These are phyloP conservation scores for Elsinoe fawcettii DNA, from an alignment of 2,329 filamentous ascomycete species.

Conservation along the genomic window DNA sequence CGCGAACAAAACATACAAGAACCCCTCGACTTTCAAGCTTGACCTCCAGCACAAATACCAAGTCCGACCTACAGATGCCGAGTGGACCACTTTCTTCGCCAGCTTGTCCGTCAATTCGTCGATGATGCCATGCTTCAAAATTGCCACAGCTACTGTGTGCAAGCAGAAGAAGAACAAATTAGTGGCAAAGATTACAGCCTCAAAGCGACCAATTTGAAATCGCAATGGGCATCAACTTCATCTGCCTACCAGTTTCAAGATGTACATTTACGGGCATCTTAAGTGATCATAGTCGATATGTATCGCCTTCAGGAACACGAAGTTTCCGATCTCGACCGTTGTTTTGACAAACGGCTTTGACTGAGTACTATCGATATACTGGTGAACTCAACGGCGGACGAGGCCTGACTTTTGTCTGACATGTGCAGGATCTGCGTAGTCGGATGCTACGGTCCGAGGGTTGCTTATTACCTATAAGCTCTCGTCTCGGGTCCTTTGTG, in stretches of 20 bases:
- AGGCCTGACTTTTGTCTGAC: neutral
- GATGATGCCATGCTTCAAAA: neutral
- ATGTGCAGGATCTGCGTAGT: neutral
- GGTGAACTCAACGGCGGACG: neutral
- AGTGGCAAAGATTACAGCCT: neutral
- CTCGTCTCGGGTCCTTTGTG: neutral
- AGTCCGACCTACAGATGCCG: neutral
- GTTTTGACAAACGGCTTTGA: neutral
- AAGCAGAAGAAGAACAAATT: neutral
- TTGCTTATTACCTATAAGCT: neutral
- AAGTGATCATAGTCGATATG: neutral
- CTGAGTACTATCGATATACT: neutral
- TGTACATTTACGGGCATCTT: too few species aligned
- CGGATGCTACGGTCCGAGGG: neutral
- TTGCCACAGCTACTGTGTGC: neutral
- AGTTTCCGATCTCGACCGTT: neutral
- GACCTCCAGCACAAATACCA: constrained; percentile 15
- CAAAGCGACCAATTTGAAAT: too few species aligned
- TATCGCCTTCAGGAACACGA: neutral
- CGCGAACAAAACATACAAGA: constrained; percentile 11
- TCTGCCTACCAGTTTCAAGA: too few species aligned
- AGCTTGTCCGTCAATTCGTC: neutral
- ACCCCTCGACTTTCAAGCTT: constrained; percentile 12
- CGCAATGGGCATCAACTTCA: too few species aligned
- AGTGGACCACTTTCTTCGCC: neutral